Percentiles rank a stretch among this genome's conserved stretches.
These are phyloP conservation scores for Nothopassalora personata DNA, from an alignment of 2,329 filamentous ascomycete species.

Conservation along the genomic window DNA sequence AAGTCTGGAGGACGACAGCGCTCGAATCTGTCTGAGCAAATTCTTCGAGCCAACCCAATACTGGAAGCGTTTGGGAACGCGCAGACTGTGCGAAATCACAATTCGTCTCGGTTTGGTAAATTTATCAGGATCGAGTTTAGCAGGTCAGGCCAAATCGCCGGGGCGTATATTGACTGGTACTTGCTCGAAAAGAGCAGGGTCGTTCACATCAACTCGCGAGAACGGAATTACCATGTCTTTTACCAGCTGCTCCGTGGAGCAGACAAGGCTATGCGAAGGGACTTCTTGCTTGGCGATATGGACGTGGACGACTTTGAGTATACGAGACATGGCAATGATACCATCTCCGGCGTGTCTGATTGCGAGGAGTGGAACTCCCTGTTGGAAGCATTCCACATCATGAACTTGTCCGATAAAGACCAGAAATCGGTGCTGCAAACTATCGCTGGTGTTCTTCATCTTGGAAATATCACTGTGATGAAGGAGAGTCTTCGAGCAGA, in stretches of 20 bases:
- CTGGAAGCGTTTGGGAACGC: slow-evolving; percentile 97
- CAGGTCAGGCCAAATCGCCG: slow-evolving; percentile 79
- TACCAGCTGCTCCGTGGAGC: slow-evolving; percentile 91
- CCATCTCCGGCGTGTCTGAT: slow-evolving; percentile 85
- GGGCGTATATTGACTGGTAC: slow-evolving; percentile 98
- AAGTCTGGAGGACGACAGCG: slow-evolving; percentile 61
- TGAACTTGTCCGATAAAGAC: slow-evolving; percentile 85
- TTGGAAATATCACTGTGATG: slow-evolving; percentile 84
- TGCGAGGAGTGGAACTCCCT: slow-evolving; percentile 82
- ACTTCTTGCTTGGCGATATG: slow-evolving; percentile 68
- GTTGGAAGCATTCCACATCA: slow-evolving; percentile 87
- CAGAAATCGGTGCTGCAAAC: slow-evolving; percentile 79
- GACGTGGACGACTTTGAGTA: slow-evolving; percentile 87
- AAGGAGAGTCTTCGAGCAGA: slow-evolving; percentile 89
- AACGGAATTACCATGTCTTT: slow-evolving; percentile 96
- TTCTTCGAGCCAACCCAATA: slow-evolving; percentile 91
- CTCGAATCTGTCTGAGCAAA: slow-evolving; percentile 90
- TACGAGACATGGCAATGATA: slow-evolving; percentile 84
- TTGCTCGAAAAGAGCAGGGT: slow-evolving; percentile 96
- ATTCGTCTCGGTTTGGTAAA: slow-evolving; percentile 96
- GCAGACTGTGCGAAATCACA: slow-evolving; percentile 96
- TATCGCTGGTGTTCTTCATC: slow-evolving; percentile 82
- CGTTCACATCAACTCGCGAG: slow-evolving; percentile 76
- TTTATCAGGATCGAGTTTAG: slow-evolving; percentile 98
- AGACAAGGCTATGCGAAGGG: slow-evolving; percentile 63